These are phyloP conservation scores for Emergomyces pasteurianus DNA, from an alignment of 2,329 filamentous ascomycete genomes.

Conservation along the genomic window DNA sequence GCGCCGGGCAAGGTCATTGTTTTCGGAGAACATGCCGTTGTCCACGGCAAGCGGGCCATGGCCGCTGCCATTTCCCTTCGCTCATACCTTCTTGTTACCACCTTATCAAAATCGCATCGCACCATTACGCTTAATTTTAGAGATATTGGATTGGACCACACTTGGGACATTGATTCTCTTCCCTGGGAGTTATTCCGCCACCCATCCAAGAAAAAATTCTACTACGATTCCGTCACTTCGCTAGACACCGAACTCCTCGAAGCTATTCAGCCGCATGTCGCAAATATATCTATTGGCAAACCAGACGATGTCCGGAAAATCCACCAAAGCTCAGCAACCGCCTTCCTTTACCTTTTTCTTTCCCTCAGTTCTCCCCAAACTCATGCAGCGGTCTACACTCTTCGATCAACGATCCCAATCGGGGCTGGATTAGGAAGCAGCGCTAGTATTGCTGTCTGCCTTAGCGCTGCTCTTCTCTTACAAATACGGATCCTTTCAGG, in stretches of 20 bases:
- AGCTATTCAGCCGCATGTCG: slow-evolving; percentile 69
- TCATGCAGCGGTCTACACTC: slow-evolving; percentile 64
- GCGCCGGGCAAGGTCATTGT: slow-evolving; percentile 97
- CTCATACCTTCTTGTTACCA: slow-evolving; percentile 92
- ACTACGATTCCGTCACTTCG: slow-evolving; percentile 76
- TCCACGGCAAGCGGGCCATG: slow-evolving; percentile 91
- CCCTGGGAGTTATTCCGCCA: slow-evolving; percentile 76
- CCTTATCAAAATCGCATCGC: slow-evolving; percentile 80
- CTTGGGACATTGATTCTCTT: slow-evolving; percentile 85
- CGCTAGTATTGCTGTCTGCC: slow-evolving; percentile 71
- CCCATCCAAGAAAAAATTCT: slow-evolving; percentile 81
- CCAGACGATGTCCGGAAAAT: slow-evolving; percentile 67
- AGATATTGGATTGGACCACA: slow-evolving; percentile 79
- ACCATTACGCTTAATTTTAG: slow-evolving; percentile 82
- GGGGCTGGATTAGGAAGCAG: slow-evolving; percentile 79
- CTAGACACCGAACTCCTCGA: slow-evolving; percentile 73
- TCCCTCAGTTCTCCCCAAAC: slow-evolving; percentile 65
- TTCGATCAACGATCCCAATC: slow-evolving; percentile 79
- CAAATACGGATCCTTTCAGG: slow-evolving; percentile 82
- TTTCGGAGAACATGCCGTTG: slow-evolving; percentile 96
- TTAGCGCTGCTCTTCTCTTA: slow-evolving; percentile 62
- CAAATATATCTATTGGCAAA: slow-evolving; percentile 53
- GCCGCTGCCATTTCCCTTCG: slow-evolving; percentile 89
- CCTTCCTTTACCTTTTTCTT: slow-evolving; percentile 78
- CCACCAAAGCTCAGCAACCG: slow-evolving; percentile 66